Evolutionary conservation across 257 asterid genomes (phyloP), one percentile per base, ranked within the genome.

Genomic region (Fraxinus anomala): DNA sequence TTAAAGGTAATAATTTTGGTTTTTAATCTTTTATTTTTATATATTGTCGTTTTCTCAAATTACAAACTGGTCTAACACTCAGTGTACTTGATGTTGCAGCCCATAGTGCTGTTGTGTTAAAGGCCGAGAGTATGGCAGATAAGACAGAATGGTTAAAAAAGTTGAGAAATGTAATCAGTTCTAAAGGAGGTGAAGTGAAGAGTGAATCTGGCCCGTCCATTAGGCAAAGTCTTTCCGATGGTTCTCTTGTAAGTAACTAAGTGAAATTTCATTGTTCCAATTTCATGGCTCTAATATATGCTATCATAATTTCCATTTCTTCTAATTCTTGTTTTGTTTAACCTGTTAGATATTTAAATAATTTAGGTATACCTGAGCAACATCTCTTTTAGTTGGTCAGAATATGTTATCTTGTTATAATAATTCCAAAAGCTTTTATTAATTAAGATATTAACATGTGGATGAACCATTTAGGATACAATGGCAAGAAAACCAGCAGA

Each of bases 181-280:
- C 96, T 31, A 93, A 86, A 84, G 98, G 98, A 71, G 98, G 98
- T 82, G 91, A 90, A 83, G 94, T 93, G 86, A 93, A 89, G 90
- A 85, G 87, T 76, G 97, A 92, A 77, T 79, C 95, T 81, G 89
- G 86, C 28, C 89, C 87, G 65, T 75, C 91, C 10, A 85, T 91
- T 82, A 89, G 97, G 73, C 98, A 93, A 44, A 89, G 96, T 80
- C 90, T 86, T 56, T 93, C 98, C 61, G 98, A 93, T 72, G 97
- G 98, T 70, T 93, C 96, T 77, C 98, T 93, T 84, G 98, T 93
- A 87, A 89, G 89, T 87, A 72, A 68, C 80, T 78, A 76, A 19
- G n/a, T 44, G 72, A 72, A 78, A 47, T 73, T 82, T 74, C 51
- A 56, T 14, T n/a, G 26, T 79, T 65, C 61, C 66, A 73, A 73